Percentiles rank a stretch among this genome's conserved stretches.
phyloP scores from a whole-genome alignment of 2,329 filamentous ascomycete species.

The Fusarium pilosicola region DNA sequence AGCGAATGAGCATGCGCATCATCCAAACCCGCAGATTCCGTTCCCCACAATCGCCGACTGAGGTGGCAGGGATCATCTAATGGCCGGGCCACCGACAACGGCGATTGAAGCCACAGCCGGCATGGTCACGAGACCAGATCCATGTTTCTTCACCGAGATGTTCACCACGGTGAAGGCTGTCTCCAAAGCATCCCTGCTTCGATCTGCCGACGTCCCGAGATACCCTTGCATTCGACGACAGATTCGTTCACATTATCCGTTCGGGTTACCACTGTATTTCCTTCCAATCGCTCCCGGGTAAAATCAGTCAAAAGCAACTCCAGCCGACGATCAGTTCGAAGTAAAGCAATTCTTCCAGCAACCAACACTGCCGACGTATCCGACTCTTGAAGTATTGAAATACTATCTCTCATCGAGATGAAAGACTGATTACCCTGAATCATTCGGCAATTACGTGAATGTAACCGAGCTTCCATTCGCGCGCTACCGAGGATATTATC shows the following conservation, averaged over 20 bases:
- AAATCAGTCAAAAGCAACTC: not conserved
- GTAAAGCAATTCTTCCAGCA: not conserved
- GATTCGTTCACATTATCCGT: slow-evolving; percentile 11
- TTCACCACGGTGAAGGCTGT: slow-evolving; percentile 25
- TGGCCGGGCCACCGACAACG: slow-evolving; percentile 17
- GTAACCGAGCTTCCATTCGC: slow-evolving; percentile 33
- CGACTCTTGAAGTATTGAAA: not conserved
- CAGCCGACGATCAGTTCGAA: not conserved
- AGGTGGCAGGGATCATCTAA: slow-evolving; percentile 23
- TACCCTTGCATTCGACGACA: slow-evolving; percentile 14
- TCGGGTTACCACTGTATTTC: not conserved
- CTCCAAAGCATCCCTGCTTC: slow-evolving; percentile 3
- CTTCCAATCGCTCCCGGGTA: slow-evolving; percentile 13
- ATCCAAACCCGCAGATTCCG: slow-evolving; percentile 3
- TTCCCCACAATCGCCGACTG: slow-evolving; percentile 8
- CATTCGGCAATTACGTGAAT: not conserved
- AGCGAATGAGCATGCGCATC: slow-evolving; percentile 30
- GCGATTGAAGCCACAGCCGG: not conserved
- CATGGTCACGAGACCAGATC: slow-evolving; percentile 13
- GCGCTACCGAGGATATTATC: slow-evolving; percentile 28
- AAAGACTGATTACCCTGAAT: not conserved
- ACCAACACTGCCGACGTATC: slow-evolving; percentile 11
- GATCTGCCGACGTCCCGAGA: slow-evolving; percentile 29
- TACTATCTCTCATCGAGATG: not conserved
- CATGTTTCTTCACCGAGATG: not conserved